Evolutionary conservation across 1,284 basidiomycete species (phyloP).

Genomic region (Apiotrichum mycotoxinovorans): DNA sequence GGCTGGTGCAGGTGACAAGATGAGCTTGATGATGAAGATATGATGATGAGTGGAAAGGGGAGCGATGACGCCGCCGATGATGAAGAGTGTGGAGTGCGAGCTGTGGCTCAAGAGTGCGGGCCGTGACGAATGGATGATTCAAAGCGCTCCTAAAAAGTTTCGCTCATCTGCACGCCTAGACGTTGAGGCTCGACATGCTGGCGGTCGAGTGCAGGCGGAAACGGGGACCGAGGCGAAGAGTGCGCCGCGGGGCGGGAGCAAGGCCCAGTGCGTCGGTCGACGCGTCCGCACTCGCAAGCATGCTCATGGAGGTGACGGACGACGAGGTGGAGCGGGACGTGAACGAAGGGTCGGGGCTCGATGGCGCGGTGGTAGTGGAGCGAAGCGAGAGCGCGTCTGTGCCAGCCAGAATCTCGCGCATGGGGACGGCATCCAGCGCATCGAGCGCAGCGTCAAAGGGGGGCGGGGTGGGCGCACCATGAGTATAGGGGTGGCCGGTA

Average conservation of each 20-base stretch:
- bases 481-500: neutral
- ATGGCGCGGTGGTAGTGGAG: neutral
- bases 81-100: too few relatives aligned
- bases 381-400: neutral
- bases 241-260: too few relatives aligned
- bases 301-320: neutral
- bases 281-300: neutral
- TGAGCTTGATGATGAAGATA: neutral
- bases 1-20: neutral
- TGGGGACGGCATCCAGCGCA: constrained; percentile 4
- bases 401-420: neutral
- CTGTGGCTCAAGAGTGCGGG: too few relatives aligned
- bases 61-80: too few relatives aligned
- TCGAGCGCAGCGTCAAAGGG: neutral
- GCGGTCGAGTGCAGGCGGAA: neutral
- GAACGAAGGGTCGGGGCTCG: neutral
- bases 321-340: neutral
- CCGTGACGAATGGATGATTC: too few relatives aligned
- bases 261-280: neutral
- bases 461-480: too few relatives aligned
- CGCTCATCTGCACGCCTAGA: too few relatives aligned
- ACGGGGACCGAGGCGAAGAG: neutral
- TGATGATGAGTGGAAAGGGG: neutral
- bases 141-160: too few relatives aligned
- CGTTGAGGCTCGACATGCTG: neutral